These are phyloP conservation scores for Trichoderma gracile DNA, from an alignment of 2,329 filamentous ascomycete species.

Conservation along the genomic window DNA sequence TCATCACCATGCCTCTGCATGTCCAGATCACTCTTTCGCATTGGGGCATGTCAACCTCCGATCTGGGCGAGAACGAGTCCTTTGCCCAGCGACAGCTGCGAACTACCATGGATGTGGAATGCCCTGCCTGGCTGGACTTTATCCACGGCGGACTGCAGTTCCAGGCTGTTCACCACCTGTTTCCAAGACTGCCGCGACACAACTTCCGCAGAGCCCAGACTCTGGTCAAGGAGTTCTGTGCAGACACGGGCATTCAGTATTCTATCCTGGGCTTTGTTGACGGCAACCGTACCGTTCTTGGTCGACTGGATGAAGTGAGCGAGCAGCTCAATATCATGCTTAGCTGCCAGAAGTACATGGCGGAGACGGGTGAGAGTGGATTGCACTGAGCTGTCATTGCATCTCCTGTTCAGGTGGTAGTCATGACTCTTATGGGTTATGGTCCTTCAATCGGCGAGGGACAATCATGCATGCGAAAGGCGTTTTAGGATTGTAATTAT, in stretches of 20 bases:
- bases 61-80: conserved; percentile 79
- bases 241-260: conserved; percentile 81
- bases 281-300: conserved; percentile 78
- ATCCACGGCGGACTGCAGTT: conserved; percentile 88
- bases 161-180: conserved; percentile 85
- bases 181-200: conserved; percentile 79
- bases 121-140: conserved; percentile 83
- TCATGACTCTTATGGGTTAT: not conserved
- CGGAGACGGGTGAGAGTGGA: conserved; percentile 25
- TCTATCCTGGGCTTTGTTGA: conserved; percentile 82
- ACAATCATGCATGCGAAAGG: not conserved
- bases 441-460: not conserved
- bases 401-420: not conserved
- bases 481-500: not conserved
- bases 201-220: conserved; percentile 75
- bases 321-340: conserved; percentile 74
- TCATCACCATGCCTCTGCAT: conserved; percentile 78
- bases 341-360: conserved; percentile 60
- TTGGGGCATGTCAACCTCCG: conserved; percentile 89
- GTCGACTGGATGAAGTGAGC: conserved; percentile 69
- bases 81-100: conserved; percentile 90
- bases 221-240: conserved; percentile 77
- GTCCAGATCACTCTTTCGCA: conserved; percentile 90
- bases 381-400: conserved; percentile 9
- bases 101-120: conserved; percentile 92